Conservation (phyloP, 1,284 basidiomycete species). For the Microbotryum scabiosae region DNA sequence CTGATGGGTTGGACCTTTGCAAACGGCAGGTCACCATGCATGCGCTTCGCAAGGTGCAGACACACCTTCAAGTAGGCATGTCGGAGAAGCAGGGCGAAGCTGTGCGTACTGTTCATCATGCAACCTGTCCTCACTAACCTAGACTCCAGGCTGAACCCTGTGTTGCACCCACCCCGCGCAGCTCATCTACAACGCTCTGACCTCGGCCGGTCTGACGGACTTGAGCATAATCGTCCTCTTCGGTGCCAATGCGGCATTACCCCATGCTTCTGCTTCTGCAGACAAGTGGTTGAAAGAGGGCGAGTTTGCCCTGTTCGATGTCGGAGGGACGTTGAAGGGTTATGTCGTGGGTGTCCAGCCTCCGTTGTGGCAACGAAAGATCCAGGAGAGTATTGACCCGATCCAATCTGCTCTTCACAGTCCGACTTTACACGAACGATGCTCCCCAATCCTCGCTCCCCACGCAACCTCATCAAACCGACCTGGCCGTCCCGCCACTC, state of each 20-base stretch:
- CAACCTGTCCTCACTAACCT: background rate
- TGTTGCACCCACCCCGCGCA: background rate
- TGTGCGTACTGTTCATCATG: background rate
- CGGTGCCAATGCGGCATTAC: constrained; percentile 63
- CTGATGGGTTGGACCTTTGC: background rate
- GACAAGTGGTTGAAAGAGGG: constrained; percentile 51
- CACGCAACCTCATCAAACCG: background rate
- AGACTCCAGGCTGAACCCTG: background rate
- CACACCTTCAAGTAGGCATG: constrained; percentile 60
- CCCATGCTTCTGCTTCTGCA: constrained; percentile 62
- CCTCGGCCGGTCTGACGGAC: constrained; percentile 12
- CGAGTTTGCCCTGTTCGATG: constrained; percentile 72
- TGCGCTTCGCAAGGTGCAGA: constrained; percentile 58
- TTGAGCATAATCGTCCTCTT: constrained; percentile 13
- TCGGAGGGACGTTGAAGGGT: constrained; percentile 39
- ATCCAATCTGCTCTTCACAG: background rate
- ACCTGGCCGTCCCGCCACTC: constrained; percentile 5
- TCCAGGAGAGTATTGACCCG: background rate
- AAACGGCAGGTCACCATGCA: constrained; percentile 57
- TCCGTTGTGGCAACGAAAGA: background rate
- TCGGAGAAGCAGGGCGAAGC: constrained; percentile 57
- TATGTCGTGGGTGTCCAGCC: constrained; percentile 6
- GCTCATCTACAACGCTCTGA: constrained; percentile 20
- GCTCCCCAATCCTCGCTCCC: constrained; percentile 5
- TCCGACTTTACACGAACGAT: constrained; percentile 25